These are phyloP conservation scores for Talaromyces borbonicus DNA, from an alignment of 495 filamentous ascomycete genomes.

Conservation along the genomic window DNA sequence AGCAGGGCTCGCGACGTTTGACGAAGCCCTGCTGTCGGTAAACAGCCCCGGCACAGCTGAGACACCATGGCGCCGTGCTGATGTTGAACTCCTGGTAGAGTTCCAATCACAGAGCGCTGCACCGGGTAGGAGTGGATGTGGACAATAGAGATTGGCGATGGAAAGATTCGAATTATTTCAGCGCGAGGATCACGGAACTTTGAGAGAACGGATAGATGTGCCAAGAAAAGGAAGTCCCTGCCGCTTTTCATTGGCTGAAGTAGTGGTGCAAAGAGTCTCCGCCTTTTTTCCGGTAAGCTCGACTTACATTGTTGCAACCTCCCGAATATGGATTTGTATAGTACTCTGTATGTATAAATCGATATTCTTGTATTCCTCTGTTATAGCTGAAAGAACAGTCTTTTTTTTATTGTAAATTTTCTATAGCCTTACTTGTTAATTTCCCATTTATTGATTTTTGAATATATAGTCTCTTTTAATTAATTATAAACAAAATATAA, in stretches of 20 bases:
- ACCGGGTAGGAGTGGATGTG: background rate
- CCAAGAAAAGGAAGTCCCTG: slow-evolving; percentile 2
- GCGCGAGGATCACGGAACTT: background rate
- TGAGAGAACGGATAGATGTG: background rate
- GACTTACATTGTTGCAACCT: no score
- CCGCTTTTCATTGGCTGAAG: background rate
- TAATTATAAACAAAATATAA: no score
- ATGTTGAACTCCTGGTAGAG: slow-evolving; percentile 28
- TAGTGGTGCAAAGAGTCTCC: background rate
- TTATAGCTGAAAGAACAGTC: no score
- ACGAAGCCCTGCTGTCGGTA: slow-evolving; percentile 34
- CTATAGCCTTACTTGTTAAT: no score
- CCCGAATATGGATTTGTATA: no score
- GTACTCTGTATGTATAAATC: no score
- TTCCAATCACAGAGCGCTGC: slow-evolving; percentile 21
- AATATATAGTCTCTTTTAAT: no score
- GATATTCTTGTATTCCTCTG: no score
- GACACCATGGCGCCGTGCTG: slow-evolving; percentile 48
- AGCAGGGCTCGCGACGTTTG: slow-evolving; percentile 36
- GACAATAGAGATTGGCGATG: background rate
- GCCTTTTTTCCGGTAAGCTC: slow-evolving; percentile 8
- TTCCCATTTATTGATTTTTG: no score
- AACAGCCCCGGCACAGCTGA: slow-evolving; percentile 57
- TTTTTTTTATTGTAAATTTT: no score
- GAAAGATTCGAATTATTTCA: background rate